Evolutionary conservation across 2,329 filamentous ascomycete species (phyloP).

Genomic region (Botryotinia calthae): DNA sequence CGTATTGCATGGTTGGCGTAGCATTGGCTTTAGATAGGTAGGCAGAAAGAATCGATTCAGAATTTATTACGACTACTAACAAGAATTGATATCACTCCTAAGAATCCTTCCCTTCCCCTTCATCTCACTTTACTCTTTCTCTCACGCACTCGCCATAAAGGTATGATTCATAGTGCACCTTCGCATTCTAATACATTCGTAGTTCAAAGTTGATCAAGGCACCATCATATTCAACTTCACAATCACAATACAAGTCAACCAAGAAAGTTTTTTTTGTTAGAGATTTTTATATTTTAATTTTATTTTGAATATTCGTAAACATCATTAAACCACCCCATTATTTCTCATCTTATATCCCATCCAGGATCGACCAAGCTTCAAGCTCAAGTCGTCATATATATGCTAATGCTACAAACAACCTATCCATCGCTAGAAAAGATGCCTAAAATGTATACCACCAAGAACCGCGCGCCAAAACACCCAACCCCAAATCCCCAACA

Average conservation of each 20-base stretch:
- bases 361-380: neutral
- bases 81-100: neutral
- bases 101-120: neutral
- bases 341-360: neutral
- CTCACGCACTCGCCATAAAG: neutral
- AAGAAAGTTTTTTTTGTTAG: neutral
- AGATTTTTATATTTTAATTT: neutral
- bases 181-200: neutral
- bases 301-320: neutral
- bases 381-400: conserved; percentile 9
- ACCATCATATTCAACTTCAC: neutral
- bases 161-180: neutral
- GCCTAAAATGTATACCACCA: neutral
- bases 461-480: conserved; percentile 16
- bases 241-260: neutral
- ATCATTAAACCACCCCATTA: conserved; percentile 5
- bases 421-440: neutral
- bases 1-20: no score
- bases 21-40: neutral
- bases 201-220: neutral
- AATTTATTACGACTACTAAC: neutral
- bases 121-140: neutral
- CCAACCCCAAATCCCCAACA: neutral
- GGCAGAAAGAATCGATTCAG: neutral
- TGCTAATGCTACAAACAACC: conserved; percentile 5